Percentiles rank a stretch among this genome's conserved stretches.
Evolutionary conservation across 2,329 filamentous ascomycete genomes (phyloP).

Genomic region (Stachybotrys chartarum): DNA sequence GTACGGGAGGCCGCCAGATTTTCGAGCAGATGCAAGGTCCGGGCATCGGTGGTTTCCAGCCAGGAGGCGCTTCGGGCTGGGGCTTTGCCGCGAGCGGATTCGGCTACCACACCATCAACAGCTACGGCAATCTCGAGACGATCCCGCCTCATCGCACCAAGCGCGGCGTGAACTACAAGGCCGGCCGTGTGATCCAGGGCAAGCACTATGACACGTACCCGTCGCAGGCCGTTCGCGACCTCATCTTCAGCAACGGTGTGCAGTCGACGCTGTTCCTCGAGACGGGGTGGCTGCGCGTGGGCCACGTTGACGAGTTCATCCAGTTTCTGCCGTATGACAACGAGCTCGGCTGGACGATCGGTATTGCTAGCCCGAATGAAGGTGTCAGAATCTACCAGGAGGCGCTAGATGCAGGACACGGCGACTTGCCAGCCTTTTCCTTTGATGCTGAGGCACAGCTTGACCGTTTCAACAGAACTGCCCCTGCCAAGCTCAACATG

Average conservation of each 20-base stretch:
- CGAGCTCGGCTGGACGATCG: slow-evolving; percentile 16
- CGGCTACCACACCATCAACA: slow-evolving; percentile 11
- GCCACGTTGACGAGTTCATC: slow-evolving; percentile 19
- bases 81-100: neutral
- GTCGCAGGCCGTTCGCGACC: slow-evolving; percentile 13
- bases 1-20: slow-evolving; percentile 20
- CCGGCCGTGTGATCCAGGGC: slow-evolving; percentile 14
- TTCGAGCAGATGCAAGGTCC: slow-evolving; percentile 22
- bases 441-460: slow-evolving; percentile 3
- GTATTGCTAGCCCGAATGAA: slow-evolving; percentile 12
- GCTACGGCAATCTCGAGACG: slow-evolving; percentile 26
- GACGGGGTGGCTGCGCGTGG: slow-evolving; percentile 14
- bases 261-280: slow-evolving; percentile 26
- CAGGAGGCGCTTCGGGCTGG: neutral
- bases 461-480: slow-evolving; percentile 1
- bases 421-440: slow-evolving; percentile 5
- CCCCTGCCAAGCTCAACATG: slow-evolving; percentile 2
- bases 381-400: slow-evolving; percentile 16
- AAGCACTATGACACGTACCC: slow-evolving; percentile 1
- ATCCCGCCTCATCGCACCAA: slow-evolving; percentile 23
- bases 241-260: slow-evolving; percentile 22
- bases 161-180: slow-evolving; percentile 13
- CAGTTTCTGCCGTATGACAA: slow-evolving; percentile 18
- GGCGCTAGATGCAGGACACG: slow-evolving; percentile 14
- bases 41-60: slow-evolving; percentile 23